Base-by-base conservation (phyloP, 129 eudicot genomes). In the Arctium minus region DNA sequence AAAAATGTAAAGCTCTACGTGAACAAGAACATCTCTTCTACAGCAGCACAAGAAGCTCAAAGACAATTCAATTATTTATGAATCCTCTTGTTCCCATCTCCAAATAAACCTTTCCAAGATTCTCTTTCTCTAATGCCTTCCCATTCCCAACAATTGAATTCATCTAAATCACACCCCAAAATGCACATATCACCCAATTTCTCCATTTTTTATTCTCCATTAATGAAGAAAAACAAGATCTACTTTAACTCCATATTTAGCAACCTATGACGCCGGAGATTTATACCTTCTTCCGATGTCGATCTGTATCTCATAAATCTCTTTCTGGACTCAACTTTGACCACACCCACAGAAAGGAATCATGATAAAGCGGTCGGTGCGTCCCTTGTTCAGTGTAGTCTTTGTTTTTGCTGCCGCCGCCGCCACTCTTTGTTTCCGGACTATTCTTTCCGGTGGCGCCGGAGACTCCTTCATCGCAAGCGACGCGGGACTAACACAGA, bases 311-410 rank as follows among this genome's bases (percentile, higher is more conserved):
- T n/a, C 3, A 15, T n/a, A 9, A 15, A 60, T 60, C 29, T 17
- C 7, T 17, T 9, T 13, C 10, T 69, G 10, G 38, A 77, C 74
- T 32, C 39, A n/a, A 22, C 50, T 84, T 37, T 72, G 73, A 84
- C 62, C 81, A 36, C 13, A 33, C 81, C 53, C 77, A 70, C 81
- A 69, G 8, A 46, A 53, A 72, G 36, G 39, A 48, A 69, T 74
- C 31, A 11, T 3, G 11, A 87, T 91, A 90, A 93, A 90, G 87
- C 90, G 87, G 7, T 33, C 89, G 13, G 56, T 89, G 48, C 87
- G 90, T 11, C 90, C 93, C 0, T 70, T 90, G 2, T 89, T 88
- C 86, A 89, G 89, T 84, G 70, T 88, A 1, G 44, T 92, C 56
- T 72, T 93, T 4, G 70, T 96, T 48, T 74, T 89, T 30, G 84